phyloP scores from a whole-genome alignment of 371 early-diverging fungal species.

The Amoeboradix gromovi region DNA sequence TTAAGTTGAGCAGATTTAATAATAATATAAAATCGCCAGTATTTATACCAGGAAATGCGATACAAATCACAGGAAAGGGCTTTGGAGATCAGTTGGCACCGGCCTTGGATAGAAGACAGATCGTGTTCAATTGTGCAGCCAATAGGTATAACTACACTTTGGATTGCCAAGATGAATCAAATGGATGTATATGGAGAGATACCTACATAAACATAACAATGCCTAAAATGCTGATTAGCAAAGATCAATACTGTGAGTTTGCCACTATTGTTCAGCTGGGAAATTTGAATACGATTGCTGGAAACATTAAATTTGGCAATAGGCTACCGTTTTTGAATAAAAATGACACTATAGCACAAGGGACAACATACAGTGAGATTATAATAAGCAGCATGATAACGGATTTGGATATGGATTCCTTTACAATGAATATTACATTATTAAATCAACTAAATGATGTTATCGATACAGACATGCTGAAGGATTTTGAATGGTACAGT shows the following conservation, averaged over 20 bases:
- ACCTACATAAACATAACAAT: neutral
- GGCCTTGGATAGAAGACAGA: neutral
- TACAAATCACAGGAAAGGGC: neutral
- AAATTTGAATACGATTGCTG: neutral
- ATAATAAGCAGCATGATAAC: neutral
- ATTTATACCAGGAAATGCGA: neutral
- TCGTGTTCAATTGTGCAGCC: neutral
- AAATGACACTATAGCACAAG: neutral
- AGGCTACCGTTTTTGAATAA: neutral
- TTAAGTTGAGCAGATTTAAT: neutral
- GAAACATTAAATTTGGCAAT: neutral
- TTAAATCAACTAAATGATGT: neutral
- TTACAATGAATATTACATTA: neutral
- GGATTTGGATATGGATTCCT: neutral
- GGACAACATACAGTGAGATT: neutral
- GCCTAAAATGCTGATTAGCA: neutral
- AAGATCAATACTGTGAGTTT: neutral
- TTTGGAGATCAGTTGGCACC: neutral
- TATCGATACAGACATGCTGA: neutral
- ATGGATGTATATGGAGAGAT: neutral
- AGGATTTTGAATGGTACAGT: neutral
- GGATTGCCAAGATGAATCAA: neutral
- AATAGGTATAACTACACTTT: neutral
- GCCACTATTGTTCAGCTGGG: neutral
- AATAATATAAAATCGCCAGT: neutral